Evolutionary conservation across 495 filamentous ascomycete genomes (phyloP), one percentile per base, ranked within the genome.

Genomic region (Penicillium lagena): DNA sequence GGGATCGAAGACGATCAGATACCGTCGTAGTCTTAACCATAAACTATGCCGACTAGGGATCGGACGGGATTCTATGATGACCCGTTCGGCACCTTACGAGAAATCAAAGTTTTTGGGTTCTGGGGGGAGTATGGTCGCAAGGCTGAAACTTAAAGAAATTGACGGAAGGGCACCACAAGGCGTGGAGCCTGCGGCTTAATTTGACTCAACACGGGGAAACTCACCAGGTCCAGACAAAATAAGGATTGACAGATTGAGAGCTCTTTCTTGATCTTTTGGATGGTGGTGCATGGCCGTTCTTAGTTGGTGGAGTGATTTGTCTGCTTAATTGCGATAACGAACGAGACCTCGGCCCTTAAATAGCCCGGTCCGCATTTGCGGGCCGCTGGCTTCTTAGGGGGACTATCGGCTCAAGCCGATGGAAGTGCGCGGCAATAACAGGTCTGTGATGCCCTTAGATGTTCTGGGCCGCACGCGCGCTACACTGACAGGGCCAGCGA

Each of bases 31-130:
- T 80, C 75, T 80, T 81, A 80, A 80, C 75, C 73, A 78, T 80
- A 80, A 80, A 79, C 75, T 78, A 80, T 79, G 73, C 75, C 75
- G 70, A 79, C 76, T 79, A 80, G 75, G 73, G 76, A 80, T 81
- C 72, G 75, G 76, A 70, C 71, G 75, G 72, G 74, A 78, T 80
- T 73, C 64, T 70, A 76, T 78, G 68, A 76, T 80, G 75, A 79
- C 75, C 73, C 71, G 69, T 72, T 81, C 75, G 72, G 73, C 70
- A 79, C 74, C 75, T 80, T 80, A 78, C 75, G 71, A 80, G 73
- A 81, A 81, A 82, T 80, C 74, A 82, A 80, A 81, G 75, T 81
- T 66, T 80, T 79, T 81, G 75, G 76, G 75, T 75, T 79, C 77
- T 75, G 72, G 76, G 76, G 76, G 76, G 75, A 80, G 76, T 80